Base-by-base conservation (phyloP, 2,329 filamentous ascomycete genomes). In the Pseudocercospora cruenta region DNA sequence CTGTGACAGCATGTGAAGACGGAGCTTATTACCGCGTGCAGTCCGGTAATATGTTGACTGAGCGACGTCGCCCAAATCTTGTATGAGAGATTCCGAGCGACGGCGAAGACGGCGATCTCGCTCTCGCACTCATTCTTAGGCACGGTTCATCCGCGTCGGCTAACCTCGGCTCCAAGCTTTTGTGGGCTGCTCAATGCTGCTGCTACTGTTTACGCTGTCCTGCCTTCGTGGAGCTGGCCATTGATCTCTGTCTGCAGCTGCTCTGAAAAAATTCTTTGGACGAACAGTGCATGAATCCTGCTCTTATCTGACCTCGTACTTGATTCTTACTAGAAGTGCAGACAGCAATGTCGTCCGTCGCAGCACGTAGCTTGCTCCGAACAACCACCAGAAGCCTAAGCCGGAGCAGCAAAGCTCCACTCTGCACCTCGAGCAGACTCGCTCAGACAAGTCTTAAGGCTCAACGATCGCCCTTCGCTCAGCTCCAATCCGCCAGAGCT, bases 301-400 rank as follows among this genome's bases (percentile, higher is more conserved):
- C 31, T 55, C 31, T 58, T 16, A 58, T 19, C 28, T 55, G 53
- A 31, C 63, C 60, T 12, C 43, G 57, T 31, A 49, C 39, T 43
- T 19, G 39, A 43, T 43, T 26, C 54, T n/a, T 43, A 62, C 26
- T 47, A 22, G 39, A n/a, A 16, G 58, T 31, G 31, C 58, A 36
- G 51, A 28, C 47, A 60, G 69, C 64, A 63, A 69, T 77, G 77
- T 70, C 78, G 72, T 66, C 72, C 63, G 76, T 81, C 39, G 74
- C 74, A 24, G 81, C 77, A 81, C 83, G 75, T 58, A 74, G 69
- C 70, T 65, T 76, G 71, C 71, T 75, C 72, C 67, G 74, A 68
- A 73, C 72, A 58, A 69, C 72, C 57, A 66, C 73, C 64, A 71
- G 72, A 69, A 73, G 70, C 70, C 61, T 76, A 59, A 64, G 63